Base-by-base conservation (phyloP, 306 rosid genomes). In the Trifolium subterraneum region DNA sequence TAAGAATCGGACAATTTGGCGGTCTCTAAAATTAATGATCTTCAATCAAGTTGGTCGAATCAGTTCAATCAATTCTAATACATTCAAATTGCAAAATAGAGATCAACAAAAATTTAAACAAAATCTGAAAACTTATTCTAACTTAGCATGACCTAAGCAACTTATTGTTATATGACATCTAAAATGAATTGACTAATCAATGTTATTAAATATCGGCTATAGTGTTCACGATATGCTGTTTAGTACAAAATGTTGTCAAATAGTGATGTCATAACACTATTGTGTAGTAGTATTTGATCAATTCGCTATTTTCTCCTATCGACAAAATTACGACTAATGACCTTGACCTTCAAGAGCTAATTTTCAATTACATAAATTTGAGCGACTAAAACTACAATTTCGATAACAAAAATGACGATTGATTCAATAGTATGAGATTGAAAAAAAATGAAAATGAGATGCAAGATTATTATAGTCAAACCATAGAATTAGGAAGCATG, bases 401-500 rank as follows among this genome's bases (percentile, higher is more conserved):
- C 9, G 33, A 56, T 12, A 0, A 22, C 8, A 56, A 20, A 54
- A 20, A 54, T 20, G 8, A 20, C 0, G 8, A 56, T 11, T 5
- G 0, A 54, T 20, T 54, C 35, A 25, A 4, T 12, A 6, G 19
- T 59, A 8, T 6, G 23, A 61, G 23, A 23, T 48, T 50, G 47
- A 61, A 48, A 55, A 25, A 29, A 48, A 56, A 23, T 23, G 1
- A 23, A 44, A 36, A 19, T 0, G 6, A 31, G 51, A 7, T 0
- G 20, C 16, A 27, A 10, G 11, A 18, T 13, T 9, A 18, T 13
- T 9, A 45, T 0, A 7, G n/a, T 1, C 5, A 29, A 10, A 93
- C 98, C 88, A 83, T 89, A 68, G 87, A 77, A 84, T 93, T 86
- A 27, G 84, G 87, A 12, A 93, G 90, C 98, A 89, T 83, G 61